Evolutionary conservation across 345 rosid species (phyloP), one percentile per base, ranked within the genome.

Genomic region (Nasturtium officinale): DNA sequence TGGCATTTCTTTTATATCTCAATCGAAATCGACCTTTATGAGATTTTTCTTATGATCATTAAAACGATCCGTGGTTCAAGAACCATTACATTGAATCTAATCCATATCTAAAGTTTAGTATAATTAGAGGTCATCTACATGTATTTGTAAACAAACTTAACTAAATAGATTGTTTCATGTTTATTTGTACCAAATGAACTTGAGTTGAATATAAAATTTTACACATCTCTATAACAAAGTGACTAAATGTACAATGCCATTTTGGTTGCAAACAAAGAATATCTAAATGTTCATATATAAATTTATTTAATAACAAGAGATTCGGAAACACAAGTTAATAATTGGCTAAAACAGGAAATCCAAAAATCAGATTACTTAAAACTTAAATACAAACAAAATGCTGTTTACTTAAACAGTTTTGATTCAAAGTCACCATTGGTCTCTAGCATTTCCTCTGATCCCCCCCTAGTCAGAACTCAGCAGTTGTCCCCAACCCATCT

Each of bases 401-500:
- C 2, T 17, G 15, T 48, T 48, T 48, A 56, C 65, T 26, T 35
- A 0, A 13, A 29, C 18, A 5, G 9, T 56, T 45, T 20, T 20
- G 35, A 10, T 45, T 17, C 48, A 52, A 52, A 17, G 51, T 7
- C 28, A 40, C 6, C 54, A 52, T 6, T 42, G 70, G 37, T 65
- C 64, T 46, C 6, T 32, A 0, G 18, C 29, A 17, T 48, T 65
- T 32, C 54, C 45, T 30, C 20, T 65, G 30, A 56, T 48, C 69
- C 18, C 10, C 10, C 46, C 71, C 25, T 28, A 64, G 71, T 73
- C 77, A 73, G 71, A 18, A 43, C 29, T 73, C 77, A 74, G 28
- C 53, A 47, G 21, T 74, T 59, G 78, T 65, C 57, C 29, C 67
- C 26, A 47, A 70, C 48, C 40, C 66, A 61, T 25, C 21, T 74